These are phyloP conservation scores for Talaromyces nanjingensis DNA, from an alignment of 495 filamentous ascomycete genomes.

Conservation along the genomic window DNA sequence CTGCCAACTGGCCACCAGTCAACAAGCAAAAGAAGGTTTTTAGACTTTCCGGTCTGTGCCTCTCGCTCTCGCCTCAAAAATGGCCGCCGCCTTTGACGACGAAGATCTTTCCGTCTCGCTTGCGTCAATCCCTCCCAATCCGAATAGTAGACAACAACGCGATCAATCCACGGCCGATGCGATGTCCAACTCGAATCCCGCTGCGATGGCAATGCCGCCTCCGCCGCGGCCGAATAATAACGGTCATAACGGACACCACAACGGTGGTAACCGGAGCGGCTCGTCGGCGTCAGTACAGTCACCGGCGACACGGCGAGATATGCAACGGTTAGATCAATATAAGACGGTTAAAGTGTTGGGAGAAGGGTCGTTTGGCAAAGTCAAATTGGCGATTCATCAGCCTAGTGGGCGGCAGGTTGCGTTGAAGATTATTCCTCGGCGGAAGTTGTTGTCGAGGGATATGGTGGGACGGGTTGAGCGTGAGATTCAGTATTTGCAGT, in stretches of 20 bases:
- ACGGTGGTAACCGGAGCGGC: slow-evolving; percentile 3
- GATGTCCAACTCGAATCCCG: slow-evolving; percentile 22
- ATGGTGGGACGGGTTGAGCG: slow-evolving; percentile 97
- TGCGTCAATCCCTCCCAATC: slow-evolving; percentile 55
- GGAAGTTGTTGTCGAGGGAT: slow-evolving; percentile 89
- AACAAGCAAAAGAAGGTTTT: not conserved
- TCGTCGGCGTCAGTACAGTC: slow-evolving; percentile 29
- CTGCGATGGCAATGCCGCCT: slow-evolving; percentile 44
- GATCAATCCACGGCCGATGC: slow-evolving; percentile 19
- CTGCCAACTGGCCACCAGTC: not conserved
- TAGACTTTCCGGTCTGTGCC: not conserved
- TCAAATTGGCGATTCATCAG: slow-evolving; percentile 89
- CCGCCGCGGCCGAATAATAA: slow-evolving; percentile 34
- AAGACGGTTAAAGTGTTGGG: slow-evolving; percentile 83
- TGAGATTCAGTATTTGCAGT: slow-evolving; percentile 95
- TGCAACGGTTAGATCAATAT: slow-evolving; percentile 85
- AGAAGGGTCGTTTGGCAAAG: slow-evolving; percentile 96
- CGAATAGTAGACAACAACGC: slow-evolving; percentile 25
- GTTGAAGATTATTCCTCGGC: slow-evolving; percentile 91
- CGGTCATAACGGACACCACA: slow-evolving; percentile 13
- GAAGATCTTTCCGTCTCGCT: slow-evolving; percentile 90
- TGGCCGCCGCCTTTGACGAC: slow-evolving; percentile 62
- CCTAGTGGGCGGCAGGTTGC: slow-evolving; percentile 90
- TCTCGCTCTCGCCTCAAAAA: slow-evolving; percentile 11
- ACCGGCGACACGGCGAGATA: slow-evolving; percentile 43